phyloP scores from a whole-genome alignment of 768 basidiomycete genomes.

The Collybiopsis luxurians region DNA sequence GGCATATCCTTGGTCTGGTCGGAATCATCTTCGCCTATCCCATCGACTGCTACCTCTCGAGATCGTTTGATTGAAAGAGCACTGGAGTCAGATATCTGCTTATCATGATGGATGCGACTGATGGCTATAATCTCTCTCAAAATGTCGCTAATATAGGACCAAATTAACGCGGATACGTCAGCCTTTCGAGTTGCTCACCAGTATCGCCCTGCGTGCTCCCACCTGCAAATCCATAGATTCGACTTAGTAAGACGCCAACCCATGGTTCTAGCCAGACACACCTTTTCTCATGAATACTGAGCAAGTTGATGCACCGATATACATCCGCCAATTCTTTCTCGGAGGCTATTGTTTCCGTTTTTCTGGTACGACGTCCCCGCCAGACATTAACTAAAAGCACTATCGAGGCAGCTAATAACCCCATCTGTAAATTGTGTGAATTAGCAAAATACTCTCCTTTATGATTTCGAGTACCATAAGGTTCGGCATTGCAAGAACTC shows the following conservation, averaged over 20 bases:
- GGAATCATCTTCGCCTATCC: neutral
- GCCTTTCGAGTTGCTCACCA: slow-evolving; percentile 31
- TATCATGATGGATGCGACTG: neutral
- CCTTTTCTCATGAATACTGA: slow-evolving; percentile 5
- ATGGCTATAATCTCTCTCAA: slow-evolving; percentile 1
- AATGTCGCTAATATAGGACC: neutral
- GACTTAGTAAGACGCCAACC: no score
- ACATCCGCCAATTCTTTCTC: slow-evolving; percentile 1
- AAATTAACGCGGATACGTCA: neutral
- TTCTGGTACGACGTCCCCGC: neutral
- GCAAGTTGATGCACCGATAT: neutral
- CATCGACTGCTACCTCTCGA: neutral
- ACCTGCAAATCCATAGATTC: slow-evolving; percentile 23
- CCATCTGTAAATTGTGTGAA: neutral
- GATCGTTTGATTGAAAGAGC: neutral
- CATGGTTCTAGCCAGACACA: neutral
- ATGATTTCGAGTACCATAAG: neutral
- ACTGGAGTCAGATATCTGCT: no score
- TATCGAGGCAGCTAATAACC: neutral
- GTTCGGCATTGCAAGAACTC: slow-evolving; percentile 4
- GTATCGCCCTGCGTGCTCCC: slow-evolving; percentile 44
- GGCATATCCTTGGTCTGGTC: neutral
- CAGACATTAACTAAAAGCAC: slow-evolving; percentile 4
- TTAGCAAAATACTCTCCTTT: neutral
- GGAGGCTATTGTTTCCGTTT: slow-evolving; percentile 5